These are phyloP conservation scores for Hyphopichia burtonii DNA, from an alignment of 1,139 yeast species.

Conservation along the genomic window DNA sequence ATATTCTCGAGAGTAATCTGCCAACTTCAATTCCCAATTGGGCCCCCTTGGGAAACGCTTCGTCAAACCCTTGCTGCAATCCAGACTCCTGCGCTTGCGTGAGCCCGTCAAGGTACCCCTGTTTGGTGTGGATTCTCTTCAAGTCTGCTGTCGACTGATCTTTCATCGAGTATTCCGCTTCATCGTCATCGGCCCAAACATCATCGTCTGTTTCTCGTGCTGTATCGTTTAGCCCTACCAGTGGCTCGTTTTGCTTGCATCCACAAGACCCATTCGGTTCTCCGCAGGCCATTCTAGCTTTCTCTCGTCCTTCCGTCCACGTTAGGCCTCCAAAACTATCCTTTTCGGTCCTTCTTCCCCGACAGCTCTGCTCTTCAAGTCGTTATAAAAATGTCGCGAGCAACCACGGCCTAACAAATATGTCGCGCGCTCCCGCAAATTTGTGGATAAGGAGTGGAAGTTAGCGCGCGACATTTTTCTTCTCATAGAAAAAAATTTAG, in stretches of 20 bases:
- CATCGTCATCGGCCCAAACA: slow-evolving; percentile 46
- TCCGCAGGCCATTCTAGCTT: slow-evolving; percentile 5
- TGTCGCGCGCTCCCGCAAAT: too few species aligned
- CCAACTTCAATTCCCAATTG: slow-evolving; percentile 68
- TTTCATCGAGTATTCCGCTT: slow-evolving; percentile 16
- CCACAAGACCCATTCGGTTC: slow-evolving; percentile 2
- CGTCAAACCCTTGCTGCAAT: slow-evolving; percentile 79
- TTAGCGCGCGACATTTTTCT: background rate
- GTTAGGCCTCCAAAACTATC: too few species aligned
- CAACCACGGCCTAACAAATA: too few species aligned
- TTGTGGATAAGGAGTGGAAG: too few species aligned
- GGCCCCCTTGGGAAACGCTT: slow-evolving; percentile 77
- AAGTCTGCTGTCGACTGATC: slow-evolving; percentile 34
- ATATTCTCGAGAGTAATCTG: slow-evolving; percentile 50
- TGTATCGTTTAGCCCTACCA: background rate
- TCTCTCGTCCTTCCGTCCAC: too few species aligned
- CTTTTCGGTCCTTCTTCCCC: background rate
- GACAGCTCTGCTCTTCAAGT: too few species aligned
- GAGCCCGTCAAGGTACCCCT: slow-evolving; percentile 84
- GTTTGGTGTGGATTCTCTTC: slow-evolving; percentile 67
- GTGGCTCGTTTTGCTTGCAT: slow-evolving; percentile 2
- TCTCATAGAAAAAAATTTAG: background rate
- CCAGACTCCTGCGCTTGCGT: slow-evolving; percentile 66
- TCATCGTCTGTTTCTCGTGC: slow-evolving; percentile 22
- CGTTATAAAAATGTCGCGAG: background rate